Conservation (phyloP, 2,329 filamentous ascomycete genomes). For the Celoporthe dispersa region DNA sequence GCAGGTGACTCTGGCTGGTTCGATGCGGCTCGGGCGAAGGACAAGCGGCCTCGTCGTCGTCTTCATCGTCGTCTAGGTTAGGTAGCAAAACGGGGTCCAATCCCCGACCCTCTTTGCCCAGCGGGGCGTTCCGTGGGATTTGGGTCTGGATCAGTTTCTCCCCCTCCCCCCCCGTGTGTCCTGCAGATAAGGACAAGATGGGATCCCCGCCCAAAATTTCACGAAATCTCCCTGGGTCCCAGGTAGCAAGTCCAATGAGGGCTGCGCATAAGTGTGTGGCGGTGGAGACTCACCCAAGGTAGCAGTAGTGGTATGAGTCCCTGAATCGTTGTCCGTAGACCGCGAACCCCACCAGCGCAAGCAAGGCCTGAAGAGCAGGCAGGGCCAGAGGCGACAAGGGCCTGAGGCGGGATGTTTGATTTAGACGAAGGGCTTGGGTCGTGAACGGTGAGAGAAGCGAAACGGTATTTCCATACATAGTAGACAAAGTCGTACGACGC, state of each 20-base stretch:
- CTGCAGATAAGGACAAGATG: slow-evolving; percentile 8
- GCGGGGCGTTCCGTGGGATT: slow-evolving; percentile 2
- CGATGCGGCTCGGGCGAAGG: neutral
- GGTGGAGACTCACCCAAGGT: neutral
- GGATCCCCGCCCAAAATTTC: neutral
- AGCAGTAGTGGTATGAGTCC: neutral
- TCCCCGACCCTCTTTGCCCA: neutral
- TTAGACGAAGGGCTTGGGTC: neutral
- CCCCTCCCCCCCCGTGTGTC: neutral
- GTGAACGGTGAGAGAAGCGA: neutral
- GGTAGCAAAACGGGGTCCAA: neutral
- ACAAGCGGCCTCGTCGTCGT: neutral
- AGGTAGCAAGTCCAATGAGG: neutral
- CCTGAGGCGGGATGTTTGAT: neutral
- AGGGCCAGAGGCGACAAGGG: neutral
- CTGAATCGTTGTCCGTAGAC: neutral
- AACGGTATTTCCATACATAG: neutral
- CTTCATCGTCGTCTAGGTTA: neutral
- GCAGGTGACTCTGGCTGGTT: neutral
- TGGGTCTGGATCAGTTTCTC: neutral
- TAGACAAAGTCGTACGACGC: neutral
- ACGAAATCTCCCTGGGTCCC: neutral
- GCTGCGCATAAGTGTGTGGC: neutral
- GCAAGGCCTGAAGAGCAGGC: neutral
- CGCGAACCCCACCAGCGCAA: neutral